These are phyloP conservation scores for Candida ulmi DNA, from an alignment of 805 yeast genomes.

Conservation along the genomic window DNA sequence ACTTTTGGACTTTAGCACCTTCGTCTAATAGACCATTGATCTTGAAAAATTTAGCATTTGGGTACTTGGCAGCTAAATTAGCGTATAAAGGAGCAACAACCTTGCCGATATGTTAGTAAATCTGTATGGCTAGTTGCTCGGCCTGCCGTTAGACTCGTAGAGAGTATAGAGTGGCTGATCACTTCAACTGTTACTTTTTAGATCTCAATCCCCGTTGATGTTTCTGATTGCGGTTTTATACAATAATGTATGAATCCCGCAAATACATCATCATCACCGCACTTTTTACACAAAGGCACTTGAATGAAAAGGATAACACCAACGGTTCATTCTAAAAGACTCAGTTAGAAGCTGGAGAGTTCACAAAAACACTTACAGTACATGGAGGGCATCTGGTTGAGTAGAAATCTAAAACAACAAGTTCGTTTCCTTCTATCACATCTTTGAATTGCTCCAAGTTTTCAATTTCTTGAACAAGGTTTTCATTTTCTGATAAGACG, in stretches of 20 bases:
- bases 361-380: slow-evolving; percentile 9
- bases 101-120: neutral
- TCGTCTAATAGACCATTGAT: slow-evolving; percentile 17
- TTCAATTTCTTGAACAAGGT: slow-evolving; percentile 11
- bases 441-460: slow-evolving; percentile 9
- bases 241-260: too few relatives aligned
- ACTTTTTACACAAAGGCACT: neutral
- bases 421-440: slow-evolving; percentile 6
- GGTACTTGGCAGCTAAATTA: slow-evolving; percentile 13
- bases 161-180: too few relatives aligned
- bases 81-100: slow-evolving; percentile 21
- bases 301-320: neutral
- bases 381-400: slow-evolving; percentile 23
- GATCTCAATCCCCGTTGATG: too few relatives aligned
- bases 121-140: too few relatives aligned
- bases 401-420: slow-evolving; percentile 20
- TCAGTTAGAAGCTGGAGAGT: too few relatives aligned
- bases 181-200: too few relatives aligned
- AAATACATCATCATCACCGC: neutral
- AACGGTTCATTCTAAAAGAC: too few relatives aligned
- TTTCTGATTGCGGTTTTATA: too few relatives aligned
- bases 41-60: slow-evolving; percentile 18
- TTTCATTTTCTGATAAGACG: neutral
- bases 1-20: slow-evolving; percentile 15
- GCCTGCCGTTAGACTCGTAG: too few relatives aligned